Evolutionary conservation across 352 stramenopile species (phyloP), one percentile per base, ranked within the genome.

Genomic region (Phytopythium boreale): DNA sequence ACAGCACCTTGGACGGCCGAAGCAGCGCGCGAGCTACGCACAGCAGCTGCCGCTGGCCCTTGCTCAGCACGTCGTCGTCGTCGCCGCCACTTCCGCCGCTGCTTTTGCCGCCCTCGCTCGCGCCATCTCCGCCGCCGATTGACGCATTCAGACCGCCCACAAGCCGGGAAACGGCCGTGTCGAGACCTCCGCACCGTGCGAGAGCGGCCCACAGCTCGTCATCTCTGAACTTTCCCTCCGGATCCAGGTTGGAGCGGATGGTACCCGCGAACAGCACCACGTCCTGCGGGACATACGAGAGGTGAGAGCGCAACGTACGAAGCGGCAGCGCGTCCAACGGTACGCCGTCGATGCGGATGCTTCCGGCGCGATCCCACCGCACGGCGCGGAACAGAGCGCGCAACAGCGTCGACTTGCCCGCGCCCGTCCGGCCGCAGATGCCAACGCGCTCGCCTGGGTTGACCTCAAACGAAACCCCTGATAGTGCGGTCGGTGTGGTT

Each of bases 1-100:
- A 96, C 7, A 99, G 65, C 43, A 99, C 87, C 61, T 98, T 98
- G 22, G 89, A 97, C 19, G 84, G 84, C 29, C 87, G 83, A 4
- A 99, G 60, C 41, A 97, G 61, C 4, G 88, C 88, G 24, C 88
- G 79, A 10, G 84, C 84, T 52, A 95, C 83, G 59, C 84, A 91
- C 24, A 95, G 63, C 22, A 95, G 50, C 60, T 96, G 88, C 4
- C 72, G 72, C 64, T 96, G 82, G 0, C 88, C 88, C 47, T 85
- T 82, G 53, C 84, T 93, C 31, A 96, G 77, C 9, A 73, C 89
- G 2, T 86, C 82, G 2, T 66, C 73, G 24, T 69, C 64, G 26
- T 59, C 53, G 12, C 53, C 34, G 34, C 53, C 34, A 34, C 24
- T 27, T 4, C 29, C 34, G 12, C n/a, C 27, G 12, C 29, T 15